phyloP scores from a whole-genome alignment of 805 yeast species.

The Deakozyma indianensis region DNA sequence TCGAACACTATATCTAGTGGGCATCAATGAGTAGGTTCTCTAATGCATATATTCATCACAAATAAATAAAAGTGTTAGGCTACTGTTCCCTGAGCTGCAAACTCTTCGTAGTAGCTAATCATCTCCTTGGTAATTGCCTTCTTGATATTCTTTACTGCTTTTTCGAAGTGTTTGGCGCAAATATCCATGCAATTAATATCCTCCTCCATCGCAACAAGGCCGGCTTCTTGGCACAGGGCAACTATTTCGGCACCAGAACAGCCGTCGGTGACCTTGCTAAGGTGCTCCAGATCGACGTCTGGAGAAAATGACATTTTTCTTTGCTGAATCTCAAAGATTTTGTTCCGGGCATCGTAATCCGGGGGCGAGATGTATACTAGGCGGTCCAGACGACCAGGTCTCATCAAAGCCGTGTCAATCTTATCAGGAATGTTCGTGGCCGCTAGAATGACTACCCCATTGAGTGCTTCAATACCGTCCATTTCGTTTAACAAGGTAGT shows the following conservation, averaged over 20 bases:
- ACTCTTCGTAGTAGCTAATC: conserved; percentile 58
- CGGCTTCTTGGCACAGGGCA: conserved; percentile 86
- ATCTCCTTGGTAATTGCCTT: conserved; percentile 76
- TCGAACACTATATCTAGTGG: background rate
- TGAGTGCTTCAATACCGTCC: conserved; percentile 92
- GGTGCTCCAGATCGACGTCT: conserved; percentile 32
- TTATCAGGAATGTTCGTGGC: conserved; percentile 94
- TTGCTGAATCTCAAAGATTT: conserved; percentile 61
- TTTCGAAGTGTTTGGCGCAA: conserved; percentile 49
- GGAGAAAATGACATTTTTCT: conserved; percentile 42
- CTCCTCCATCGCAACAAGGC: conserved; percentile 85
- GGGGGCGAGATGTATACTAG: conserved; percentile 92
- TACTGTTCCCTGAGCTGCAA: conserved; percentile 21
- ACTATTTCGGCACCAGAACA: conserved; percentile 97
- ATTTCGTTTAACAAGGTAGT: conserved; percentile 88
- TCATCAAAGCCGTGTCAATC: conserved; percentile 79
- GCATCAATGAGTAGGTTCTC: background rate
- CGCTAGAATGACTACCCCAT: conserved; percentile 86
- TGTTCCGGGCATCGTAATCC: conserved; percentile 61
- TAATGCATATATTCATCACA: background rate
- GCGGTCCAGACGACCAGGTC: conserved; percentile 94
- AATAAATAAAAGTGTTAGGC: background rate
- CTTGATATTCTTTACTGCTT: conserved; percentile 53
- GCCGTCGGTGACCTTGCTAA: conserved; percentile 65
- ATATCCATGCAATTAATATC: conserved; percentile 35